A percentile compares a stretch with the other conserved stretches of the same genome.
These are phyloP conservation scores for Lathyrus sativus DNA, from an alignment of 306 rosid genomes.

Conservation along the genomic window DNA sequence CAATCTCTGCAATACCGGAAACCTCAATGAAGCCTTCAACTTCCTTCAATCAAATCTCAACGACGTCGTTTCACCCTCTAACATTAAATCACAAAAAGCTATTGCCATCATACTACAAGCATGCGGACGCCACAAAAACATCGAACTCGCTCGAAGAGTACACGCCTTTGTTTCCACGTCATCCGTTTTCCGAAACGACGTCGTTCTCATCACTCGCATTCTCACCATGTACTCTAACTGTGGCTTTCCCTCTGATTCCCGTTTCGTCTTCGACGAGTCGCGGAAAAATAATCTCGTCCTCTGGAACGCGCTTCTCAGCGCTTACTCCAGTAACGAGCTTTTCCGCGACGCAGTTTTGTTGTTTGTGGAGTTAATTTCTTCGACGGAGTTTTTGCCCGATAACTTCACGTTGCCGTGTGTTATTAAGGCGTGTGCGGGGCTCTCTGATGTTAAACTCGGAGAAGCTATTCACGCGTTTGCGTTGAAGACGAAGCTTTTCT, in stretches of 20 bases:
- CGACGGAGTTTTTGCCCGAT: slow-evolving; percentile 62
- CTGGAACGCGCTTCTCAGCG: slow-evolving; percentile 83
- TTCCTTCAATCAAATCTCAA: slow-evolving; percentile 45
- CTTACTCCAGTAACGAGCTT: slow-evolving; percentile 60
- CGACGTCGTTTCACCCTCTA: slow-evolving; percentile 32
- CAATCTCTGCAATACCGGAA: slow-evolving; percentile 54
- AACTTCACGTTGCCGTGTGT: slow-evolving; percentile 71
- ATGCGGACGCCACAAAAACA: slow-evolving; percentile 54
- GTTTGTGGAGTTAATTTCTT: slow-evolving; percentile 54
- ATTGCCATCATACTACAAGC: slow-evolving; percentile 54
- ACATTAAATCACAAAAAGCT: slow-evolving; percentile 21
- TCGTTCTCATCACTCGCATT: slow-evolving; percentile 68
- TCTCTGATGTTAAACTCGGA: slow-evolving; percentile 52
- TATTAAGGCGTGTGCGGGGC: slow-evolving; percentile 64
- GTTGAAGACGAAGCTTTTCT: slow-evolving; percentile 53
- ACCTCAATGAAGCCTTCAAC: slow-evolving; percentile 56
- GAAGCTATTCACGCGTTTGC: slow-evolving; percentile 61
- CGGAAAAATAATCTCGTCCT: slow-evolving; percentile 53
- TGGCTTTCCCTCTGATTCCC: slow-evolving; percentile 60
- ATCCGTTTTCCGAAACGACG: slow-evolving; percentile 43
- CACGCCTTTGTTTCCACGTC: slow-evolving; percentile 54
- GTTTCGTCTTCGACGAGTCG: slow-evolving; percentile 50
- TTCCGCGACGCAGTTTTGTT: slow-evolving; percentile 43
- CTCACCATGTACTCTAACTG: slow-evolving; percentile 74
- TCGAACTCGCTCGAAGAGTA: slow-evolving; percentile 57